Base-by-base conservation (phyloP, 768 basidiomycete genomes). In the Leccinum incarnatum region DNA sequence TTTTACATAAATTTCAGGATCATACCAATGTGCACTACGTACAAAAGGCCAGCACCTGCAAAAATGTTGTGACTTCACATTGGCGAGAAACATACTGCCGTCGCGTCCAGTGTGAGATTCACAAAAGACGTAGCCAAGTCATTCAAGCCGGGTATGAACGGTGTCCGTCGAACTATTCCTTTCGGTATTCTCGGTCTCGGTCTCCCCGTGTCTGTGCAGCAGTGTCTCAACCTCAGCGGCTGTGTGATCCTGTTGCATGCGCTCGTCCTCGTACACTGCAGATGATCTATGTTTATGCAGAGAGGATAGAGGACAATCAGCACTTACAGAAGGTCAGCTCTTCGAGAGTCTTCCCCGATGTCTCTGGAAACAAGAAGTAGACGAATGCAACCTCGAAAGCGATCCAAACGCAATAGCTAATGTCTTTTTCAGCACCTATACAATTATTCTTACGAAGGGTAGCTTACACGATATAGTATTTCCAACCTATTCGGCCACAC, bases 291-390 rank as follows among this genome's bases (percentile, higher is more conserved):
- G 15, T 32, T 0, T 14, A 40, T n/a, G 37, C n/a, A n/a, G 37
- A 40, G 37, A 40, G 37, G 37, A 32, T 32, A 32, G 17, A 40
- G 17, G 37, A 0, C 0, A 40, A 40, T 40, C 14, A 15, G 7
- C 49, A 64, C 66, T 42, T 45, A 62, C 63, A 53, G 21, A 67
- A 68, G 1, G 63, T 47, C 19, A 67, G 23, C 25, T 68, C 66
- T 19, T 67, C 66, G 15, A 65, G 60, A 0, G 58, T 65, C 2
- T 54, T 60, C 2, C 67, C 61, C 1, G 66, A 62, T 5, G 66
- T 65, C 34, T 68, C 66, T 1, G 66, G 66, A 34, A 67, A 67
- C 58, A 62, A 10, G 36, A 57, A 1, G 57, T 67, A 65, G 36
- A 67, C 46, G 2, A 68, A 57, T 19, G 10, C 60, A 5, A 65